Conservation (phyloP, 352 stramenopile species). For the Phytopythium vexans region DNA sequence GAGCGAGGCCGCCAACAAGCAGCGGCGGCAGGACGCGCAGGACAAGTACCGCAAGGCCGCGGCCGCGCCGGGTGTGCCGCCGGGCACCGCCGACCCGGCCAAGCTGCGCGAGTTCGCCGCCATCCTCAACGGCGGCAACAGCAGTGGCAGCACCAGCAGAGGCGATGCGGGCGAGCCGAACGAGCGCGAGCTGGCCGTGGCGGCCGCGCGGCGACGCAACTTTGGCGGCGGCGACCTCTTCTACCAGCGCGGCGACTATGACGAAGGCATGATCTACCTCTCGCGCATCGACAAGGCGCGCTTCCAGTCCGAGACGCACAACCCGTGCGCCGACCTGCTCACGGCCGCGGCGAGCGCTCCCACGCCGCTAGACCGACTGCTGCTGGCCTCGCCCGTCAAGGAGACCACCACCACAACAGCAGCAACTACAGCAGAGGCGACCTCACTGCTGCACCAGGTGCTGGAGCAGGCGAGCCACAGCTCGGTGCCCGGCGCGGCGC, state of each 20-base stretch:
- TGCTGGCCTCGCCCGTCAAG: slow-evolving; percentile 17
- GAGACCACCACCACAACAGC: slow-evolving; percentile 1
- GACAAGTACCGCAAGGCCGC: slow-evolving; percentile 66
- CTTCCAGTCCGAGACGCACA: slow-evolving; percentile 51
- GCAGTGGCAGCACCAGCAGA: background rate
- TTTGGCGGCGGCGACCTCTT: slow-evolving; percentile 71
- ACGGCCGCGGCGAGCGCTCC: slow-evolving; percentile 35
- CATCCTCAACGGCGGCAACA: slow-evolving; percentile 31
- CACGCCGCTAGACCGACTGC: slow-evolving; percentile 43
- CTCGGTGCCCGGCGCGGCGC: slow-evolving; percentile 7
- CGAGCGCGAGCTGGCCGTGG: slow-evolving; percentile 21
- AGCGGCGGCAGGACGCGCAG: slow-evolving; percentile 72
- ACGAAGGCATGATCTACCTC: slow-evolving; percentile 85
- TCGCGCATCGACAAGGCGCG: slow-evolving; percentile 74
- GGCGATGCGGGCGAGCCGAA: slow-evolving; percentile 9
- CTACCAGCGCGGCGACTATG: slow-evolving; percentile 81
- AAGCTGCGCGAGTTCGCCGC: slow-evolving; percentile 63
- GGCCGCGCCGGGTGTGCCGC: slow-evolving; percentile 11
- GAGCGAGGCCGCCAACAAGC: slow-evolving; percentile 78
- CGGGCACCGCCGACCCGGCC: slow-evolving; percentile 7
- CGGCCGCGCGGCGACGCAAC: slow-evolving; percentile 30
- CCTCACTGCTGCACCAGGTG: slow-evolving; percentile 22
- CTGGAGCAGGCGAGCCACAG: slow-evolving; percentile 11
- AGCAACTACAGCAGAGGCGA: slow-evolving; percentile 1
- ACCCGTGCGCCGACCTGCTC: slow-evolving; percentile 54